These are phyloP conservation scores for Trebouxiophyceae sp. DNA, from an alignment of 163 green algal genomes.

Conservation along the genomic window DNA sequence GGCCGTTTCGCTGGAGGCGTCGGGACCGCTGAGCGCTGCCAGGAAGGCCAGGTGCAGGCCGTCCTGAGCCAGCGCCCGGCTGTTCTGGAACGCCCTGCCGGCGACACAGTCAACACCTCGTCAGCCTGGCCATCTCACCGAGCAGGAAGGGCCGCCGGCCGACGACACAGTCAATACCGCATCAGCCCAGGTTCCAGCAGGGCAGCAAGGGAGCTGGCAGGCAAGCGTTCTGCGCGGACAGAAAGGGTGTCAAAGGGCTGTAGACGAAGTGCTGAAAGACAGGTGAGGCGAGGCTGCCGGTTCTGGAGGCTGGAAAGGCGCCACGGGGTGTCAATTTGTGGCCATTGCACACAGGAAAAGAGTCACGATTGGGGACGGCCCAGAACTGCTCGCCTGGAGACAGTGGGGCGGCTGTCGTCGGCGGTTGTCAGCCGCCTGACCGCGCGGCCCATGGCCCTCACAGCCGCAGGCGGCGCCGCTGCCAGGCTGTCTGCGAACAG, in stretches of 20 bases:
- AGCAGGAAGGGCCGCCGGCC: not conserved
- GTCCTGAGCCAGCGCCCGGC: slow-evolving; percentile 53
- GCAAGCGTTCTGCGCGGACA: no score
- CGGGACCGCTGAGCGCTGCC: slow-evolving; percentile 17
- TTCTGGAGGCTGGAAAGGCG: no score
- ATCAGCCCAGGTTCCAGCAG: not conserved
- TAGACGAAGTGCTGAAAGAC: not conserved
- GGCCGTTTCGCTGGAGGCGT: not conserved
- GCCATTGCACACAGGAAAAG: no score
- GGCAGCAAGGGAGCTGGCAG: not conserved
- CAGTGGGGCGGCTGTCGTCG: slow-evolving; percentile 63
- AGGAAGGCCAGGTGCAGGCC: slow-evolving; percentile 51
- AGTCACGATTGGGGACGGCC: no score
- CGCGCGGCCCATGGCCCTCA: slow-evolving; percentile 33
- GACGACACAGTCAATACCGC: not conserved
- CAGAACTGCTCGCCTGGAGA: slow-evolving; percentile 28
- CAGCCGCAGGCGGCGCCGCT: not conserved
- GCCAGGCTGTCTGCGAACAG: slow-evolving; percentile 1
- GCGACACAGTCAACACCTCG: not conserved
- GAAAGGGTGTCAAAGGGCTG: no score
- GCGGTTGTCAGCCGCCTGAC: slow-evolving; percentile 56
- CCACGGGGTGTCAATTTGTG: no score
- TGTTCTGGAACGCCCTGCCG: slow-evolving; percentile 70
- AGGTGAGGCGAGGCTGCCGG: no score
- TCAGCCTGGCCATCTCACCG: not conserved